Evolutionary conservation across 2,329 filamentous ascomycete species (phyloP).

Genomic region (Endocalyx cinctus): DNA sequence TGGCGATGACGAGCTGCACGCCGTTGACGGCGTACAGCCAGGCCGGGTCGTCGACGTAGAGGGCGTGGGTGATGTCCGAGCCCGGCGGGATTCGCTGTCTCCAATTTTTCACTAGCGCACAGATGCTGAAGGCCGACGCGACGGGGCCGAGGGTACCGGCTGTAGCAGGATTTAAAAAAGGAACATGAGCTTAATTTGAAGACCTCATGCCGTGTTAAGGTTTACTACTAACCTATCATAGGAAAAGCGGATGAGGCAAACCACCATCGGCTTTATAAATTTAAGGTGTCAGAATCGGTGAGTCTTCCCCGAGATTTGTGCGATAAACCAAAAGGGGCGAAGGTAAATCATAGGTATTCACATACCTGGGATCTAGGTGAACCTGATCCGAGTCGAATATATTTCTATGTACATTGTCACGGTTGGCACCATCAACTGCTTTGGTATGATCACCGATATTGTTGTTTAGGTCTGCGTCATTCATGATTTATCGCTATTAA

Average conservation of each 20-base stretch:
- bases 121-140: constrained; percentile 83
- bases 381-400: constrained; percentile 34
- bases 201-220: no score
- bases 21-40: constrained; percentile 78
- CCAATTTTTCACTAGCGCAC: constrained; percentile 79
- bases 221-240: no score
- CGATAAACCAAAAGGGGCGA: no score
- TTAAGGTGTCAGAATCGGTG: not conserved
- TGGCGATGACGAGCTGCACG: constrained; percentile 68
- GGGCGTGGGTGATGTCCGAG: constrained; percentile 42
- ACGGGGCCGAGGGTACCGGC: constrained; percentile 82
- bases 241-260: constrained; percentile 63
- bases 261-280: constrained; percentile 54
- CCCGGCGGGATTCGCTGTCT: constrained; percentile 51
- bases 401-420: constrained; percentile 21
- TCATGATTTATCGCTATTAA: constrained; percentile 27
- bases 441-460: constrained; percentile 32
- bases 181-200: no score
- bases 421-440: constrained; percentile 13
- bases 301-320: not conserved
- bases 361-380: constrained; percentile 42
- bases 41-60: constrained; percentile 59
- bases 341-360: no score
- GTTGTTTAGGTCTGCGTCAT: constrained; percentile 35
- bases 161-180: no score